phyloP scores from a whole-genome alignment of 345 rosid genomes.

The Geranium brycei region DNA sequence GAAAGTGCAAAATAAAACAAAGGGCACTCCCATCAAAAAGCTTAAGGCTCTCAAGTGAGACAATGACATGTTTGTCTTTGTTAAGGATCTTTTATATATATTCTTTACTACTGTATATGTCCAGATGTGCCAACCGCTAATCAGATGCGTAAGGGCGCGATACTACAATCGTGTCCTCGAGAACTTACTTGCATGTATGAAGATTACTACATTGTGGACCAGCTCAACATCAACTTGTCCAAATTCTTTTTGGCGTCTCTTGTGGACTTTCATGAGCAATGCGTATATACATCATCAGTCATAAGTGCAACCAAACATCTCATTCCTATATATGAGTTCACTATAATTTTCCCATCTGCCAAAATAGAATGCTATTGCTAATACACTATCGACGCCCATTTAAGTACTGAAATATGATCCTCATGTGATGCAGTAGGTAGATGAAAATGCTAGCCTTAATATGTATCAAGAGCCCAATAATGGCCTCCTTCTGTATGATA shows the following conservation, averaged over 20 bases:
- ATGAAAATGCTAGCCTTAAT: neutral
- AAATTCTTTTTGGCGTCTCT: neutral
- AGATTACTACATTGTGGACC: neutral
- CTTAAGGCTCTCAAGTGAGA: neutral
- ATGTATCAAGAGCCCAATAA: neutral
- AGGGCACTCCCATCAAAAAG: neutral
- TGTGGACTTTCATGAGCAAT: too few species aligned
- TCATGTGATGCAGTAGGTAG: neutral
- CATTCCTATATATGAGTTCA: too few species aligned
- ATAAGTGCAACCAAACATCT: too few species aligned
- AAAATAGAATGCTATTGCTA: too few species aligned
- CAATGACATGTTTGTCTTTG: neutral
- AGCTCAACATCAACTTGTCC: neutral
- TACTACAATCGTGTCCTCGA: neutral
- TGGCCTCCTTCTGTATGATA: neutral
- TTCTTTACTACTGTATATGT: neutral
- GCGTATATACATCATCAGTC: too few species aligned
- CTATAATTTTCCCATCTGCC: too few species aligned
- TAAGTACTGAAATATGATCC: too few species aligned
- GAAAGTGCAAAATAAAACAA: neutral
- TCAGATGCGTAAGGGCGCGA: neutral
- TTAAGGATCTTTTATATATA: neutral
- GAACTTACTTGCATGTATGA: neutral
- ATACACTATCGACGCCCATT: too few species aligned
- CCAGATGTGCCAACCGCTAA: neutral